Conservation (phyloP, 225 moss, liverwort and hornwort genomes). For the Polytrichum commune region DNA sequence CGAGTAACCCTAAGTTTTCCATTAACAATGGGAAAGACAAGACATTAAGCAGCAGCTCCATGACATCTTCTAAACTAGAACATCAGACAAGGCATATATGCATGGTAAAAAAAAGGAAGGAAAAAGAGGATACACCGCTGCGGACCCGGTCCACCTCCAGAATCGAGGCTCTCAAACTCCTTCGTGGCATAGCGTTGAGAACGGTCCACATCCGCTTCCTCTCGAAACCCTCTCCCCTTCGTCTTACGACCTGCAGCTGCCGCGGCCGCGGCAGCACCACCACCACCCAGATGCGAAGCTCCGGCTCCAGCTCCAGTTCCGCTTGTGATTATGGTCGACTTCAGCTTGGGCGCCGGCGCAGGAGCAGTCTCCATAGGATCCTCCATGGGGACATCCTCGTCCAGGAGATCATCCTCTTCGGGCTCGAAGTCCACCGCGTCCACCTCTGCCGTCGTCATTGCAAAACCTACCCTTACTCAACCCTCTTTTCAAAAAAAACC, state of each 20-base stretch:
- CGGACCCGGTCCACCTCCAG: constrained; percentile 92
- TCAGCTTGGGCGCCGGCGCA: constrained; percentile 79
- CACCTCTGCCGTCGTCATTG: constrained; percentile 87
- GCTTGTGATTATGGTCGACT: constrained; percentile 84
- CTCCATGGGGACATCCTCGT: constrained; percentile 94
- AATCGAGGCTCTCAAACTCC: constrained; percentile 88
- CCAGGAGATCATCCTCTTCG: constrained; percentile 95
- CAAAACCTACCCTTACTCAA: not conserved
- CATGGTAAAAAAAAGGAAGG: no score
- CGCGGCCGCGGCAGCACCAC: constrained; percentile 20
- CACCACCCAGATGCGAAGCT: constrained; percentile 36
- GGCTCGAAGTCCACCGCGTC: constrained; percentile 99
- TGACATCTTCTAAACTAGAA: no score
- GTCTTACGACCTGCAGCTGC: constrained; percentile 71
- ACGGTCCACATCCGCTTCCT: constrained; percentile 78
- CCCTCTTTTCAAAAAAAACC: not conserved
- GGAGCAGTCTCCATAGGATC: constrained; percentile 57
- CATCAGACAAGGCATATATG: no score
- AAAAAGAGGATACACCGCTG: constrained; percentile 83
- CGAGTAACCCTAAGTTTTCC: no score
- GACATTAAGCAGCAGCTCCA: no score
- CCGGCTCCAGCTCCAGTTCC: constrained; percentile 64
- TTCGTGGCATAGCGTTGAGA: constrained; percentile 79
- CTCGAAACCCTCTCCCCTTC: constrained; percentile 95
- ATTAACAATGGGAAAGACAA: no score